Evolutionary conservation across 768 basidiomycete genomes (phyloP), one percentile per base, ranked within the genome.

Genomic region (Hygrocybe coccinea): DNA sequence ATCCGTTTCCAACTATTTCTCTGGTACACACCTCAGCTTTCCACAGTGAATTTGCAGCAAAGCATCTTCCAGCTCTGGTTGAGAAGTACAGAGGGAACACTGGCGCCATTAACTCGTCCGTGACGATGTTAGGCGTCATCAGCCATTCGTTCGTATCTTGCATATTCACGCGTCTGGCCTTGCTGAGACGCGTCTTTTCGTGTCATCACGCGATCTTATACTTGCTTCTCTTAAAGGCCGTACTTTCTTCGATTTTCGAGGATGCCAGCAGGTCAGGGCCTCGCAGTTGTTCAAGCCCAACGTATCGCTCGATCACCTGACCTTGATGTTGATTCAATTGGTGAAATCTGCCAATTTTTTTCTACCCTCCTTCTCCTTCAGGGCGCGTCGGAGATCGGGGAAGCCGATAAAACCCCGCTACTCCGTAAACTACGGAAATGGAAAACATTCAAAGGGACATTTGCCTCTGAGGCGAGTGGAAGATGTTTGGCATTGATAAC

Each of bases 211-310:
- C 29, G 34, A 15, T 21, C 17, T 19, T 29, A n/a, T 14, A 19
- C 39, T 29, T 29, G 33, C 17, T 39, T 24, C 52, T 50, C 34
- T 49, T 3, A 10, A 19, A 76, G 77, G 2, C 69, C 76, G 9
- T 76, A 78, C 59, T 77, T 76, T 55, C 59, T 71, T 35, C 75
- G 76, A 25, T 76, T 72, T 55, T 56, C 65, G 33, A 69, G 59
- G 17, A 71, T 62, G 2, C 57, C 66, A 6, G 69, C 65, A 14
- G 69, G 64, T 6, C 65, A 62, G 52, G 70, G 69, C 22, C 48
- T 78, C 38, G 71, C 65, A 6, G 64, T 65, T 24, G 51, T 76
- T 14, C 74, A 77, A 51, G 69, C 71, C 15, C 67, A 67, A 45
- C 74, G 74, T 35, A 72, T 68, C 1, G 72, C 67, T 4, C 62